A percentile compares a stretch with the other conserved stretches of the same genome.
Conservation (phyloP, 495 filamentous ascomycete genomes). For the Penicillium cataractarum region DNA sequence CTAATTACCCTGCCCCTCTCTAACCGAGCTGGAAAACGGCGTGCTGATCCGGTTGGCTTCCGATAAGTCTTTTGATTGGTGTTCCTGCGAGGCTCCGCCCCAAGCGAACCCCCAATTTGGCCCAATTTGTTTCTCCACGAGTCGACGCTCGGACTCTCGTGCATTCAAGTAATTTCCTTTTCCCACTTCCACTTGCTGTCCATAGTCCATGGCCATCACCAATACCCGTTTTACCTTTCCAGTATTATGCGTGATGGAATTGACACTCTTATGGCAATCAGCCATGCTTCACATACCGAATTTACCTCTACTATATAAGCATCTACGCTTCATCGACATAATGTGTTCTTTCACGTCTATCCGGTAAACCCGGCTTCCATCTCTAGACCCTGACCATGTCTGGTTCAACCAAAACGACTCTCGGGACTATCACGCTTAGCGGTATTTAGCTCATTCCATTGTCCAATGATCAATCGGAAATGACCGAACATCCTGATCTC, state of each 20-base stretch:
- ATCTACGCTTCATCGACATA: background rate
- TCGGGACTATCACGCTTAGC: slow-evolving; percentile 8
- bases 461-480: background rate
- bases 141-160: slow-evolving; percentile 1
- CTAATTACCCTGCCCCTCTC: background rate
- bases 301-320: no score
- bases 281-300: background rate
- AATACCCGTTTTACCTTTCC: no score
- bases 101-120: background rate
- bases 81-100: slow-evolving; percentile 1
- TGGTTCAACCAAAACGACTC: background rate
- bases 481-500: background rate
- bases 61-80: background rate
- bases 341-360: no score
- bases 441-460: background rate
- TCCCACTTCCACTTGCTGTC: no score
- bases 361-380: background rate
- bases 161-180: slow-evolving; percentile 1
- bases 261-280: background rate
- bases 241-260: slow-evolving; percentile 1
- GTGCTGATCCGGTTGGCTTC: slow-evolving; percentile 12
- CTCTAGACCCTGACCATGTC: background rate
- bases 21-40: slow-evolving; percentile 1
- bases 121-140: background rate
- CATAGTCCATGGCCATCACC: background rate